Evolutionary conservation across 805 yeast genomes (phyloP).

Genomic region (Cyberlindnera xishuangbannaensis): DNA sequence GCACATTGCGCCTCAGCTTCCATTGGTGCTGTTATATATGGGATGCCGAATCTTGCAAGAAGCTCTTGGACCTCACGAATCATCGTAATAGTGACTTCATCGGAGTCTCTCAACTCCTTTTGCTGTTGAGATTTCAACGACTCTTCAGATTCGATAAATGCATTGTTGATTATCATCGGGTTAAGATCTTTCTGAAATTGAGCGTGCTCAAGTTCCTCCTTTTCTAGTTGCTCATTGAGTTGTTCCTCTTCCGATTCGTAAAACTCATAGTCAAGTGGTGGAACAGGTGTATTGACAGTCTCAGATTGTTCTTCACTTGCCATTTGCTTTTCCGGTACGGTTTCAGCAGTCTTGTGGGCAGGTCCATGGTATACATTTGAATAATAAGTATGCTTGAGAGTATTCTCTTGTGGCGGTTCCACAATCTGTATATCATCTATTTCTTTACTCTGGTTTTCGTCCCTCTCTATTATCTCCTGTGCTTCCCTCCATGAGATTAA

Average conservation of each 20-base stretch:
- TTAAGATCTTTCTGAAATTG: slow-evolving; percentile 45
- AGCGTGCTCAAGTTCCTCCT: slow-evolving; percentile 71
- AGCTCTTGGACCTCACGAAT: slow-evolving; percentile 86
- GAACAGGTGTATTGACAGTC: slow-evolving; percentile 1
- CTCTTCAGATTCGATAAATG: slow-evolving; percentile 33
- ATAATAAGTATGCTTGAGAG: background rate
- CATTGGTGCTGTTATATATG: slow-evolving; percentile 94
- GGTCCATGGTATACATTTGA: background rate
- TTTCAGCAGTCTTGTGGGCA: background rate
- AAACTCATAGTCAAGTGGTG: slow-evolving; percentile 53
- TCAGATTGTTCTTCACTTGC: slow-evolving; percentile 10
- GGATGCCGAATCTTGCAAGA: slow-evolving; percentile 84
- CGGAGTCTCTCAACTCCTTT: slow-evolving; percentile 79
- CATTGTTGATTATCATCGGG: slow-evolving; percentile 14
- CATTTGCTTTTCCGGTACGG: background rate
- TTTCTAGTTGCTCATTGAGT: slow-evolving; percentile 51
- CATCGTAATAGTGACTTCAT: slow-evolving; percentile 85
- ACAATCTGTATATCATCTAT: slow-evolving; percentile 13
- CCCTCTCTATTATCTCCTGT: slow-evolving; percentile 25
- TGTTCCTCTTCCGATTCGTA: slow-evolving; percentile 75
- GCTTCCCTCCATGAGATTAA: slow-evolving; percentile 48
- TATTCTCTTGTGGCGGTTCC: background rate
- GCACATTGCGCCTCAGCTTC: slow-evolving; percentile 99
- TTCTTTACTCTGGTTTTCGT: slow-evolving; percentile 7
- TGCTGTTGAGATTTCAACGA: slow-evolving; percentile 54